Base-by-base conservation (phyloP, 2,329 filamentous ascomycete genomes). In the Hymenoscyphus infarciens region DNA sequence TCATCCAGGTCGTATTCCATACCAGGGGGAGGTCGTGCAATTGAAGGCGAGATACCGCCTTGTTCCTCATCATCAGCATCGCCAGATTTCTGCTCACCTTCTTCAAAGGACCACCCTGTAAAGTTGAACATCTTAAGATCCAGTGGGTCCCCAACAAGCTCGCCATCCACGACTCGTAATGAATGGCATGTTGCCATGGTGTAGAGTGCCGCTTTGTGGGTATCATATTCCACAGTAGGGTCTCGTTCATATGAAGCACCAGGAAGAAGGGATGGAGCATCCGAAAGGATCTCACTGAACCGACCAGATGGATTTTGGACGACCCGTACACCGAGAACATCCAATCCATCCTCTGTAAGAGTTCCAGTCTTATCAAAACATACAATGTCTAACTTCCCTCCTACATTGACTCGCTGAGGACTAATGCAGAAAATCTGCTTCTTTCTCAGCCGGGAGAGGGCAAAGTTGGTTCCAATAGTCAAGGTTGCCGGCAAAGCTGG, bases 361-460 rank as follows among this genome's bases (percentile, higher is more conserved):
- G 95, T 99, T n/a, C 95, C 95, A 0, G 95, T 99, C 78, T 99
- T 99, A 78, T 99, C 95, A 68, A 99, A 99, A 76, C 94, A 97
- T 78, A 99, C 90, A 11, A 98, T 86, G 73, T 99, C 95, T 3
- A 99, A 79, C 76, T 98, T 98, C 57, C 96, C 95, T 16, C 91
- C 95, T 5, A 99, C 92, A 71, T 98, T 99, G 62, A 99, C 94
- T 71, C 95, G 86, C 73, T 99, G 95, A 0, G 96, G 95, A 68
- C 94, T 98, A 72, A 98, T 99, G 73, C 95, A 99, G 73, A 97
- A 99, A 42, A 99, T 97, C 53, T 92, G 84, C 74, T 96, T 93
- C 67, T 88, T 86, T 77, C 92, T 97, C 33, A 99, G 81, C 29
- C 95, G 86, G 11, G 85, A 88, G 1, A 99, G 80, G 1, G 95